Conservation (phyloP, 2,329 filamentous ascomycete genomes). For the Tolypocladium tundrense region DNA sequence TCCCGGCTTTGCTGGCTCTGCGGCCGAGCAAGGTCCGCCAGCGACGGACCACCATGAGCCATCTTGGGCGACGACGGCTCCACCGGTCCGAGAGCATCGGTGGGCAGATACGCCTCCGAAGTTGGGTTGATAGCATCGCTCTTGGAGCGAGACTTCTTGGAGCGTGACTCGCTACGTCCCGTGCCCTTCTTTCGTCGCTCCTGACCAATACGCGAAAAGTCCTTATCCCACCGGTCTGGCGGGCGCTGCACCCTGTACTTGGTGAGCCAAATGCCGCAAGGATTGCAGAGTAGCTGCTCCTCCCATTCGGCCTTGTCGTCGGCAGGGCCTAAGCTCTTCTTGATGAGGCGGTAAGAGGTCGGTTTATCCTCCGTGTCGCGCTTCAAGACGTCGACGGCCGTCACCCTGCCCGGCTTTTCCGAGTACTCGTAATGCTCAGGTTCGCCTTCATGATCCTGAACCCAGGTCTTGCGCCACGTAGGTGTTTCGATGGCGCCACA, state of each 20-base stretch:
- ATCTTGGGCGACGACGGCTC: conserved; percentile 27
- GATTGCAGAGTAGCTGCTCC: conserved; percentile 78
- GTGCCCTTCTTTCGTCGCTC: conserved; percentile 39
- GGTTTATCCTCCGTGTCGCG: conserved; percentile 53
- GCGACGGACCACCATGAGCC: conserved; percentile 6
- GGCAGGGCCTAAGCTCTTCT: conserved; percentile 55
- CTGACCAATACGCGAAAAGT: conserved; percentile 40
- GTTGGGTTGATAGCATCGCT: conserved; percentile 34
- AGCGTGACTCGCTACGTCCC: conserved; percentile 27
- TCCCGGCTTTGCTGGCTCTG: conserved; percentile 1
- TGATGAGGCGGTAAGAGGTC: conserved; percentile 62
- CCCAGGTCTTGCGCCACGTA: conserved; percentile 90
- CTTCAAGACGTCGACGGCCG: conserved; percentile 60
- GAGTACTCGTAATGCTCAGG: conserved; percentile 63
- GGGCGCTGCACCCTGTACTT: conserved; percentile 83
- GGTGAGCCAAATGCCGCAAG: conserved; percentile 88
- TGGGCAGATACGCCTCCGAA: conserved; percentile 44
- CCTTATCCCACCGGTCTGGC: conserved; percentile 69
- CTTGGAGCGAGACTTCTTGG: conserved; percentile 40
- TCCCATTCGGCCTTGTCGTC: conserved; percentile 60
- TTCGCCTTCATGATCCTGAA: conserved; percentile 60
- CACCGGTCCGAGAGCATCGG: conserved; percentile 39
- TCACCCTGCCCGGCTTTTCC: conserved; percentile 61
- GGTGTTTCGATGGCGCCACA: conserved; percentile 94
- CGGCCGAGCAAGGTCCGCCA: conserved; percentile 6